Base-by-base conservation (phyloP, 2,329 filamentous ascomycete species). In the Phaeosphaeriaceae sp. region DNA sequence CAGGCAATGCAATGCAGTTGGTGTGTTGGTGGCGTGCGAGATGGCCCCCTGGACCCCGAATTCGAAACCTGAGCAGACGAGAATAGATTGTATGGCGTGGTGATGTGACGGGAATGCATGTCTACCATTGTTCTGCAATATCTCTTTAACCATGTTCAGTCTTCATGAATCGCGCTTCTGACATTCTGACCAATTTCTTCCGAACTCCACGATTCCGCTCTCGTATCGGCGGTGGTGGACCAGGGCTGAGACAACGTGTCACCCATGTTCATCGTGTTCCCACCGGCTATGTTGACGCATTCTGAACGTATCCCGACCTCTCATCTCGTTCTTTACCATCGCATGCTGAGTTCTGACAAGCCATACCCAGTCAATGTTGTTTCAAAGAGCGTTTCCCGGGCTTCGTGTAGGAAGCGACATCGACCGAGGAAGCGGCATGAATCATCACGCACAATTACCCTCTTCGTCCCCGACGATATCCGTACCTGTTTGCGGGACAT, bases 51-150 rank as follows among this genome's bases (percentile, higher is more conserved):
- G 55, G 47, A 56, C 49, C 52, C 57, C 55, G 49, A 63, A 44
- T 28, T 56, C 52, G 59, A 63, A 57, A 65, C 57, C 44, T 52
- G 43, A 28, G n/a, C 10, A n/a, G 24, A 23, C 47, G n/a, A n/a
- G 24, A 28, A 49, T 49, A 49, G 47, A 48, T 48, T 23, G 47
- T 22, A 26, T 9, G 44, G 44, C 21, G 44, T 2, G 22, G 44
- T 47, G 21, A 47, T 47, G 44, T 26, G 23, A 47, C 7, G 43
- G 2, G 26, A 28, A 5, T 28, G 26, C 26, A 28, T 28, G 26
- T 9, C 26, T 9, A 28, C 26, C 26, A 28, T 28, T 28, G 4
- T 28, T 28, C 9, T 28, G 26, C 9, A 28, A 9, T 28, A 28
- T 28, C 26, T 28, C 26, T 28, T 28, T 4, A 4, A 28, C 26